Evolutionary conservation across 495 filamentous ascomycete genomes (phyloP).

Genomic region (Poronia punctata): DNA sequence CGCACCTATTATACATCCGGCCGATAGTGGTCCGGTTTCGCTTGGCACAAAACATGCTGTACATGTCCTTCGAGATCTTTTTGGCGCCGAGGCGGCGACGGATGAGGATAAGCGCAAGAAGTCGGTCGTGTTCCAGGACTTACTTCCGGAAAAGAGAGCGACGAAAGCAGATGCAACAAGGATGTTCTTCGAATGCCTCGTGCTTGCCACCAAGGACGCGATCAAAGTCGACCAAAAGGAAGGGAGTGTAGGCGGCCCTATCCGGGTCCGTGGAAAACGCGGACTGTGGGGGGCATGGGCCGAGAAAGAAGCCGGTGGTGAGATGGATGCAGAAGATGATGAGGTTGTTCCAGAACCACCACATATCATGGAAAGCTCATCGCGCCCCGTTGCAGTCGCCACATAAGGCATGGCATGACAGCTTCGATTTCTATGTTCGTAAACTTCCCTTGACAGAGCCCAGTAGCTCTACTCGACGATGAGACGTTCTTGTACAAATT

Average conservation of each 20-base stretch:
- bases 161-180: conserved; percentile 86
- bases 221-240: conserved; percentile 92
- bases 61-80: conserved; percentile 82
- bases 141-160: conserved; percentile 73
- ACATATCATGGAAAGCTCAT: conserved; percentile 25
- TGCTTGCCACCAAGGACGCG: conserved; percentile 94
- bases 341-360: conserved; percentile 25
- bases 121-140: conserved; percentile 80
- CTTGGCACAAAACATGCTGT: conserved; percentile 91
- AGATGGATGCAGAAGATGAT: conserved; percentile 33
- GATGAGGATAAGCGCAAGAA: conserved; percentile 64
- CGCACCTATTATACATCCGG: conserved; percentile 63
- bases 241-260: conserved; percentile 62
- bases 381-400: conserved; percentile 27
- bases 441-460: background rate
- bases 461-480: conserved; percentile 11
- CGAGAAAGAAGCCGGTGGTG: conserved; percentile 66
- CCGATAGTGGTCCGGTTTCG: conserved; percentile 76
- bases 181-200: conserved; percentile 97
- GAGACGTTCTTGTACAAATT: conserved; percentile 29
- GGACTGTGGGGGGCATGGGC: conserved; percentile 95
- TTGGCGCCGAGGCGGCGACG: conserved; percentile 59
- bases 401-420: conserved; percentile 15
- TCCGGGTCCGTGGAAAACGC: conserved; percentile 78
- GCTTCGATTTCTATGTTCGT: background rate